A percentile compares a stretch with the other conserved stretches of the same genome.
Evolutionary conservation across 2,329 filamentous ascomycete genomes (phyloP).

Genomic region (Gremmenia infestans): DNA sequence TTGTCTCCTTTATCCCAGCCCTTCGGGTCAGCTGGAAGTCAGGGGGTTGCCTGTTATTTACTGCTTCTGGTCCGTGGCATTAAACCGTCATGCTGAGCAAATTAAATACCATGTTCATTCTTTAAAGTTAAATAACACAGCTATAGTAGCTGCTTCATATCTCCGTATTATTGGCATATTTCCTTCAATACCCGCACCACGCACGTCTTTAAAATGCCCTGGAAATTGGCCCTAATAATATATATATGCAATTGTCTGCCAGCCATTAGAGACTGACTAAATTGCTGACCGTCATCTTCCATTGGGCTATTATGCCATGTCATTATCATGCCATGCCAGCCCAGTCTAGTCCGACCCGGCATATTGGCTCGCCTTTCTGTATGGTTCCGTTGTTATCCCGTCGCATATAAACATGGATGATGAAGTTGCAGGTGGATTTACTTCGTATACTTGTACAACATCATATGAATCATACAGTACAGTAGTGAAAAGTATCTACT

Average conservation of each 20-base stretch:
- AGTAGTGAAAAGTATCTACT: too few species aligned
- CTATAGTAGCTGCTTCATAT: not conserved
- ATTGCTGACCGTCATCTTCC: not conserved
- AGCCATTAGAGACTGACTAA: not conserved
- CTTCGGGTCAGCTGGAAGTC: not conserved
- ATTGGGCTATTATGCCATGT: not conserved
- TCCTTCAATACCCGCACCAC: not conserved
- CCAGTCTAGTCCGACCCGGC: not conserved
- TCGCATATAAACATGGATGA: not conserved
- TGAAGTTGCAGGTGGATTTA: not conserved
- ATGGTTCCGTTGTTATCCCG: not conserved
- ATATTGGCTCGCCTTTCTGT: not conserved
- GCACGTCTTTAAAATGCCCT: not conserved
- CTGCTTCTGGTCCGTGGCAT: constrained; percentile 1
- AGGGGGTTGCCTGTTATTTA: not conserved
- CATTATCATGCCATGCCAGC: not conserved
- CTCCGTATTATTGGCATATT: not conserved
- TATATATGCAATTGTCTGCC: not conserved
- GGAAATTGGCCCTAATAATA: not conserved
- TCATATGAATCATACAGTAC: not conserved
- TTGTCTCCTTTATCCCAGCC: constrained; percentile 4
- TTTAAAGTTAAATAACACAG: not conserved
- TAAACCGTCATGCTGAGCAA: constrained; percentile 1
- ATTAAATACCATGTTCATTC: not conserved
- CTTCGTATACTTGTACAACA: not conserved